These are phyloP conservation scores for Suillus occidentalis DNA, from an alignment of 768 basidiomycete species.

Conservation along the genomic window DNA sequence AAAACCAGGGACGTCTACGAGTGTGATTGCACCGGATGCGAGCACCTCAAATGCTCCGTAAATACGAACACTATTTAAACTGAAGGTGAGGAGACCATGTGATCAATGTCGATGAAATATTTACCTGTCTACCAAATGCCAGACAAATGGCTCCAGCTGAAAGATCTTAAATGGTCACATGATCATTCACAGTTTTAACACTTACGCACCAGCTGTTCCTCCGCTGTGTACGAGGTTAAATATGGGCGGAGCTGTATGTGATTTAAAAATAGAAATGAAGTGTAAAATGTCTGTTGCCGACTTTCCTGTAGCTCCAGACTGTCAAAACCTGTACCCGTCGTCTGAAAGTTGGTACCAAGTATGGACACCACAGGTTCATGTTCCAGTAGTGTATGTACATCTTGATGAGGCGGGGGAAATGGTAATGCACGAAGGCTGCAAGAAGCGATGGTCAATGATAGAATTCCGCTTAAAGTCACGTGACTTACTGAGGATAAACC, in stretches of 20 bases:
- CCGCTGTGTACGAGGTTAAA: background rate
- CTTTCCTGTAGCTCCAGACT: background rate
- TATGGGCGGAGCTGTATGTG: background rate
- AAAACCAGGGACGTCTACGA: background rate
- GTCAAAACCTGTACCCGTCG: background rate
- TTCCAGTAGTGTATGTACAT: background rate
- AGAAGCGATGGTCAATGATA: background rate
- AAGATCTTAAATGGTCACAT: background rate
- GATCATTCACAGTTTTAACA: background rate
- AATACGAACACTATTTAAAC: background rate
- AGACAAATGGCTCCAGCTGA: background rate
- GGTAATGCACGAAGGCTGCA: background rate
- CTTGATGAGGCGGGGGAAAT: background rate
- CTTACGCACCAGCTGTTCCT: background rate
- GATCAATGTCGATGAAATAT: background rate
- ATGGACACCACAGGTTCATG: background rate
- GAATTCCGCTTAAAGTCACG: background rate
- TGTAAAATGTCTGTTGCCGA: background rate
- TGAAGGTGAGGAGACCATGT: background rate
- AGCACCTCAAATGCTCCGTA: background rate
- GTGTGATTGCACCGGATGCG: background rate
- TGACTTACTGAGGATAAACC: slow-evolving; percentile 1
- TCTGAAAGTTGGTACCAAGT: background rate
- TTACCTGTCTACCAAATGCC: background rate
- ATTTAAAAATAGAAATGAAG: background rate